Base-by-base conservation (phyloP, 2,329 filamentous ascomycete genomes). In the Coniosporium tulheliwenetii region DNA sequence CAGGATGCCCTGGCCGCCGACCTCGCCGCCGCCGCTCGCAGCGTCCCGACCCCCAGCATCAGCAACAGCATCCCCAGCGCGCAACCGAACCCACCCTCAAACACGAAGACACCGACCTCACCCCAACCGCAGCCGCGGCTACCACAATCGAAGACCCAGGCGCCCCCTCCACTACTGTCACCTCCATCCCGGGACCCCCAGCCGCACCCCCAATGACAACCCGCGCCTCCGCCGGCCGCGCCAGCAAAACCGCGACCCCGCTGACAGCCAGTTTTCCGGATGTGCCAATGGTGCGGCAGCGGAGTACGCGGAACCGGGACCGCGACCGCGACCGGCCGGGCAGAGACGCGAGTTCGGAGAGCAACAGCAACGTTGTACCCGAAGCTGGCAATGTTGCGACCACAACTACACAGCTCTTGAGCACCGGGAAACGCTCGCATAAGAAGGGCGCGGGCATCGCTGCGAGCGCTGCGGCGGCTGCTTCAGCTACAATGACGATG, bases 231-330 rank as follows among this genome's bases (percentile, higher is more conserved):
- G 19, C 19, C 19, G 62, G 64, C 12, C 57, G 64, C 31, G 52
- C 56, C 5, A 68, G 64, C 5, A 70, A 70, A 44, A 66, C 61
- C 8, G 61, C 61, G 4, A 71, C 68, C 10, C 67, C 68, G 5
- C 54, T 67, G 29, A 57, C 55, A 2, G 57, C 64, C 1, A 51
- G 55, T 4, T 67, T 68, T 39, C 60, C 63, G 1, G 61, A 55
- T 19, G 46, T 59, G 8, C 55, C 59, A 5, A 61, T 65, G 58
- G 54, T 51, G 13, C 58, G 62, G 15, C 59, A 59, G 37, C 56
- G 64, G 39, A 66, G 63, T 40, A 64, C 59, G 8, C 58, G 52
- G 7, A 26, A 26, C 19, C 58, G 52, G 7, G 7, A 26, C 19
- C 19, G 19, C 19, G 19, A 26, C 19, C 19, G 19, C 19, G 19